Conservation (phyloP, 1,284 basidiomycete genomes). For the Erythrobasidium hasegawianum region DNA sequence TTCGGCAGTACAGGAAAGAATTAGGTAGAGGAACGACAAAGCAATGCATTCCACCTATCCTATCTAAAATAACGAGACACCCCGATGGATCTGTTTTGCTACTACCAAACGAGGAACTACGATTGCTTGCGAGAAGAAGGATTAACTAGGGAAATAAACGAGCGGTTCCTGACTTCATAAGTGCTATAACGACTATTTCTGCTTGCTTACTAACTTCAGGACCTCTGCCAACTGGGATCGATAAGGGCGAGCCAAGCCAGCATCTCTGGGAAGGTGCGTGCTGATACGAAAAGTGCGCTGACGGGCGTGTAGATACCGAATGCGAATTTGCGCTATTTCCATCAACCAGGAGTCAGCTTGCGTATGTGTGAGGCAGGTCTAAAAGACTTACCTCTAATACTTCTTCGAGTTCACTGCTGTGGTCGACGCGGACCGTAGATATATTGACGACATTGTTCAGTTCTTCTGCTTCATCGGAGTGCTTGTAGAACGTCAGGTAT, state of each 20-base stretch:
- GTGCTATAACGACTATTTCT: background rate
- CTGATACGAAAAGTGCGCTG: constrained; percentile 20
- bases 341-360: background rate
- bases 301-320: constrained; percentile 44
- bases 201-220: background rate
- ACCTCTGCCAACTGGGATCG: constrained; percentile 28
- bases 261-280: constrained; percentile 28
- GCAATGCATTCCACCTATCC: too few relatives aligned
- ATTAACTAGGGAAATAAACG: background rate
- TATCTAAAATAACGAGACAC: too few relatives aligned
- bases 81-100: too few relatives aligned
- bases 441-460: constrained; percentile 73
- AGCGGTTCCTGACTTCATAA: background rate
- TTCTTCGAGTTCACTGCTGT: constrained; percentile 76
- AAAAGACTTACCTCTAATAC: constrained; percentile 68
- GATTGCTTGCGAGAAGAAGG: background rate
- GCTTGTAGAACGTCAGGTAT: constrained; percentile 79
- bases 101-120: too few relatives aligned
- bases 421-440: constrained; percentile 75
- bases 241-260: constrained; percentile 21
- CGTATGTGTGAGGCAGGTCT: background rate
- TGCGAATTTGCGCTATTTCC: constrained; percentile 40
- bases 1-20: constrained; percentile 82
- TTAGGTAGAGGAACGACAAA: background rate
- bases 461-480: constrained; percentile 77